Percentiles rank a stretch among this genome's conserved stretches.
Evolutionary conservation across 306 rosid genomes (phyloP).

Genomic region (Sindora glabra): DNA sequence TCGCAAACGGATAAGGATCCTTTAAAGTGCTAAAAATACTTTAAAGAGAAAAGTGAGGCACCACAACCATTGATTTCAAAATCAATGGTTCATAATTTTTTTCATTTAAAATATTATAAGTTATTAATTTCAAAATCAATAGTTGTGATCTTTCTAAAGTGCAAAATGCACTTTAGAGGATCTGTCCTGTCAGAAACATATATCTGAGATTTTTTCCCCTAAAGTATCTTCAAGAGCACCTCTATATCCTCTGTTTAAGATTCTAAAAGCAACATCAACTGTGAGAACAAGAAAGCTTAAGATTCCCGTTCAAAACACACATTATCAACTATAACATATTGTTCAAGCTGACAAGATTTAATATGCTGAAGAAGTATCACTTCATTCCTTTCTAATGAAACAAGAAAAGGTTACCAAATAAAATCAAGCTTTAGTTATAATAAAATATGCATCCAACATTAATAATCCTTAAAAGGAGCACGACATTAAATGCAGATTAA

Average conservation of each 20-base stretch:
- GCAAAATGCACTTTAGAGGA: too few species aligned
- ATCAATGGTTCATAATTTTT: too few species aligned
- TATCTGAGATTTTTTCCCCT: conserved; percentile 61
- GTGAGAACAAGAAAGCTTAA: too few species aligned
- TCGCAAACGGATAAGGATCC: too few species aligned
- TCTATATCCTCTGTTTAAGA: conserved; percentile 62
- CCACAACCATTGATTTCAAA: too few species aligned
- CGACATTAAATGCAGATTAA: background rate
- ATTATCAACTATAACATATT: background rate
- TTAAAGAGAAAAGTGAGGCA: too few species aligned
- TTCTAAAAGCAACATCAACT: conserved; percentile 98
- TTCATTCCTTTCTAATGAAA: background rate
- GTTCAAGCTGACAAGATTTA: background rate
- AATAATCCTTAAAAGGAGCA: background rate
- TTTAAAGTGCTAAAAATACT: too few species aligned
- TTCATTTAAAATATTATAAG: too few species aligned
- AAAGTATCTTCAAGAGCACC: conserved; percentile 43
- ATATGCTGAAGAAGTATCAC: conserved; percentile 1
- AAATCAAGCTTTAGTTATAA: conserved; percentile 6
- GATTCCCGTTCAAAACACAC: too few species aligned
- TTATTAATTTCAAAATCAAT: too few species aligned
- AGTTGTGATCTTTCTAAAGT: too few species aligned
- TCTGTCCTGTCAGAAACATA: conserved; percentile 81
- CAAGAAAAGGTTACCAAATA: background rate
- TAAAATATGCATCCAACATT: background rate